Base-by-base conservation (phyloP, 805 yeast genomes). In the Hanseniaspora guilliermondii region DNA sequence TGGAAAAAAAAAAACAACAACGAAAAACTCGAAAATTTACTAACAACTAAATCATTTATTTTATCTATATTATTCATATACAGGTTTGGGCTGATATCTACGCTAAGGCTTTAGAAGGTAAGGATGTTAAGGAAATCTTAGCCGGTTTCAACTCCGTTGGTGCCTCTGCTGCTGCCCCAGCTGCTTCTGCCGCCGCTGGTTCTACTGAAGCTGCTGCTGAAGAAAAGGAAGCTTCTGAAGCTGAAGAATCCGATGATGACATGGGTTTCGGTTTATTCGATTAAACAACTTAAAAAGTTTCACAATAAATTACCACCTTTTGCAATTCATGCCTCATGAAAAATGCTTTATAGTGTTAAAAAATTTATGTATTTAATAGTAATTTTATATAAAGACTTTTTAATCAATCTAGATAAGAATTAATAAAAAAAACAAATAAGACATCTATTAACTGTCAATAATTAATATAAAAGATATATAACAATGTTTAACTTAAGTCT, bases 241-340 rank as follows among this genome's bases (percentile, higher is more conserved):
- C 68, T 57, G 85, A 80, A 68, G 85, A 79, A 73, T 79, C 84
- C 61, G 88, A 82, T 70, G 88, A 81, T 68, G 94, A 84, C 76
- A 83, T 85, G 93, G 94, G 93, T 67, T 82, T 85, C 82, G 93
- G 93, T 77, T 79, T 85, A 76, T 85, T 85, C 78, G 95, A 85
- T 75, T 85, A 84, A 76, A 64, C 74, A 58, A 46, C 30, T 14
- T 42, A n/a, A 42, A 42, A 42, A 21, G 35, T 25, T 42, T 16
- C 17, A n/a, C 17, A n/a, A 37, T 25, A 42, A 25, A 42, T 42
- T 39, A 44, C 36, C 39, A 27, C 22, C 33, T 24, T 47, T 56
- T 45, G 46, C 46, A 27, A 19, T 14, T 42, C 35, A 39, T 39
- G 21, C 24, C 14, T 22, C 27, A 22, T 42, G 22, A 32, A 27